Evolutionary conservation across 2,329 filamentous ascomycete genomes (phyloP).

Genomic region (Diplodia scrobiculata): DNA sequence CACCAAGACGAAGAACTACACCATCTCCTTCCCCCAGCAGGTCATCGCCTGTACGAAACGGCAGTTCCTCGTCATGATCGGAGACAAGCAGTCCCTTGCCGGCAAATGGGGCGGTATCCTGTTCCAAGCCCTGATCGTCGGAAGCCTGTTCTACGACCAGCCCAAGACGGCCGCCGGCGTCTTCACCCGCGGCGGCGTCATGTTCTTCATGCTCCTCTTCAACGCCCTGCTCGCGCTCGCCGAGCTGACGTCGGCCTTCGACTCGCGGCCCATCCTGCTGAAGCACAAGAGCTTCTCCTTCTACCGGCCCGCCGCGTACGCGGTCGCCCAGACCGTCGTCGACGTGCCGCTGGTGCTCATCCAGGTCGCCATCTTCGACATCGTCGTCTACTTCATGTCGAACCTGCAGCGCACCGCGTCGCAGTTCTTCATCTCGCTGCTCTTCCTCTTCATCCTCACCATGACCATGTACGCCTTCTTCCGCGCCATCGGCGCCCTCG

Average conservation of each 20-base stretch:
- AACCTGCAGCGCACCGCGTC: slow-evolving; percentile 59
- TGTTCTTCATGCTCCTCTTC: slow-evolving; percentile 66
- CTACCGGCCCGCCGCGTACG: slow-evolving; percentile 64
- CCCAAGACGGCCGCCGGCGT: slow-evolving; percentile 57
- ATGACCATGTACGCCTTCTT: slow-evolving; percentile 51
- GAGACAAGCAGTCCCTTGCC: slow-evolving; percentile 54
- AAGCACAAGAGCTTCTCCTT: slow-evolving; percentile 73
- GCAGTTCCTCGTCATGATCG: slow-evolving; percentile 56
- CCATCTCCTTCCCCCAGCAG: slow-evolving; percentile 44
- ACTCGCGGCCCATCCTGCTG: slow-evolving; percentile 64
- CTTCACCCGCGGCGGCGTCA: slow-evolving; percentile 62
- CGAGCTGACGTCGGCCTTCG: slow-evolving; percentile 63
- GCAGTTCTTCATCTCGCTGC: slow-evolving; percentile 63
- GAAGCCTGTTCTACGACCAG: slow-evolving; percentile 57
- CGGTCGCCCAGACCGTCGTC: slow-evolving; percentile 60
- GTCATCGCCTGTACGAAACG: slow-evolving; percentile 46
- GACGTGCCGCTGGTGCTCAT: slow-evolving; percentile 61
- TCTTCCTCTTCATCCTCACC: slow-evolving; percentile 63
- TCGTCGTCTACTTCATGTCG: slow-evolving; percentile 66
- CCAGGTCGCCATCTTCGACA: slow-evolving; percentile 61
- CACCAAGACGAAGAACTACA: slow-evolving; percentile 48
- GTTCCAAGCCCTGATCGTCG: slow-evolving; percentile 47
- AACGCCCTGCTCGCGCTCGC: slow-evolving; percentile 64
- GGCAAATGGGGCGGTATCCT: slow-evolving; percentile 56
- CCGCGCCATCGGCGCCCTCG: slow-evolving; percentile 43